phyloP scores from a whole-genome alignment of 2,329 filamentous ascomycete species.

The Talaromyces piceae region DNA sequence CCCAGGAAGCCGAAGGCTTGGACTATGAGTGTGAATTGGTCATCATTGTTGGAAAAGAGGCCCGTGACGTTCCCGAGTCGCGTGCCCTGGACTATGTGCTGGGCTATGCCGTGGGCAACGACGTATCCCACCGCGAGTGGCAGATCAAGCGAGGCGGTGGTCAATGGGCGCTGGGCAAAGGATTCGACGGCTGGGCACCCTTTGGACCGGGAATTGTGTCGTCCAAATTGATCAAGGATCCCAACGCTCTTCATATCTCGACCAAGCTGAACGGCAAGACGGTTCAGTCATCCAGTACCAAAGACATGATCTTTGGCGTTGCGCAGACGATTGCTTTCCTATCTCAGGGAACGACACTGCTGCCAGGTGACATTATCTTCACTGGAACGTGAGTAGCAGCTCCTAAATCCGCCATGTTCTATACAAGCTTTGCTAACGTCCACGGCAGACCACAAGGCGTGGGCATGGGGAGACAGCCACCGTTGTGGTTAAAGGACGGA shows the following conservation, averaged over 20 bases:
- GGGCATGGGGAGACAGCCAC: slow-evolving; percentile 60
- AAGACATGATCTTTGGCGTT: slow-evolving; percentile 44
- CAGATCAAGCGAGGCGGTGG: slow-evolving; percentile 60
- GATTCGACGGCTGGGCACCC: slow-evolving; percentile 69
- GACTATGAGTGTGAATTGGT: slow-evolving; percentile 80
- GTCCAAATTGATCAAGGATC: slow-evolving; percentile 38
- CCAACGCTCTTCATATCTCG: slow-evolving; percentile 34
- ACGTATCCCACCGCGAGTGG: slow-evolving; percentile 74
- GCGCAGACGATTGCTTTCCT: slow-evolving; percentile 41
- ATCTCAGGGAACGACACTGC: slow-evolving; percentile 36
- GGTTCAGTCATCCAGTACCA: slow-evolving; percentile 43
- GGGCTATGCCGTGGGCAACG: slow-evolving; percentile 69
- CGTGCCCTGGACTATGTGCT: slow-evolving; percentile 64
- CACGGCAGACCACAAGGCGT: slow-evolving; percentile 59
- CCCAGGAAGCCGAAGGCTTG: slow-evolving; percentile 58
- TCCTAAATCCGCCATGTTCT: too few species aligned
- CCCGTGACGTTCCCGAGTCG: slow-evolving; percentile 56
- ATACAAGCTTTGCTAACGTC: slow-evolving; percentile 57
- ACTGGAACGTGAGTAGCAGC: slow-evolving; percentile 38
- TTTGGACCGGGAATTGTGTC: slow-evolving; percentile 65
- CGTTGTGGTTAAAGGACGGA: slow-evolving; percentile 61
- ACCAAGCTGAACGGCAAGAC: slow-evolving; percentile 44
- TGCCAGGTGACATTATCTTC: slow-evolving; percentile 36
- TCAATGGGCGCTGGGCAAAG: slow-evolving; percentile 66
- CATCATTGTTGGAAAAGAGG: slow-evolving; percentile 61